Base-by-base conservation (phyloP, 306 rosid species). In the Pueraria montana region DNA sequence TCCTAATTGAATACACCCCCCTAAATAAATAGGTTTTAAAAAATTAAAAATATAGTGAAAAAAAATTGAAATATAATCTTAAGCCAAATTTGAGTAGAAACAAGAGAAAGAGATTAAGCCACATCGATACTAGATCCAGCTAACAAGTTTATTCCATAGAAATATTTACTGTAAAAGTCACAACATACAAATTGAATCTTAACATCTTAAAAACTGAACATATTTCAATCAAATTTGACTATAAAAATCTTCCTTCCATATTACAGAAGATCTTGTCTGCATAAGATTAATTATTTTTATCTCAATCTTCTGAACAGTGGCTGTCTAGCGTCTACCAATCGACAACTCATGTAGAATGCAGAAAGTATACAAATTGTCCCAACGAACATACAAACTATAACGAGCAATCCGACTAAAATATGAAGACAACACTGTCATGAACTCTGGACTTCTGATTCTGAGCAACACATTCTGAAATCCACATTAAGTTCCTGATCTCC, bases 361-460 rank as follows among this genome's bases (percentile, higher is more conserved):
- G 81, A 68, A 50, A 52, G 71, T 80, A 80, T 87, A 88, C 77
- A 83, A 86, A 65, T 53, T 78, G 65, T 72, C 89, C 92, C 74
- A 63, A 79, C 40, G 18, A 86, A 64, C 72, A 59, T 55, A 63
- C 45, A 62, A 62, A 20, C 79, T 75, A 53, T 75, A 74, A 30
- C 20, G 36, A 74, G 64, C 53, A 49, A 40, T 81, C 73, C 72
- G 4, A 80, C 89, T 96, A 96, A 85, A 96, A 96, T 80, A 94
- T 94, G 93, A 94, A 91, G 85, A 96, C 98, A 72, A 94, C 99
- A 77, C 97, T 96, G 87, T 94, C 97, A 69, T 94, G 99, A 89
- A 96, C 98, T 84, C 98, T 89, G 64, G 98, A 92, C 89, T 96
- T 96, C 79, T 96, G 97, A 91, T 96, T 96, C 93, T 96, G 98